Evolutionary conservation across 2,329 filamentous ascomycete species (phyloP), one percentile per base, ranked within the genome.

Genomic region (Colletotrichum graminicola): DNA sequence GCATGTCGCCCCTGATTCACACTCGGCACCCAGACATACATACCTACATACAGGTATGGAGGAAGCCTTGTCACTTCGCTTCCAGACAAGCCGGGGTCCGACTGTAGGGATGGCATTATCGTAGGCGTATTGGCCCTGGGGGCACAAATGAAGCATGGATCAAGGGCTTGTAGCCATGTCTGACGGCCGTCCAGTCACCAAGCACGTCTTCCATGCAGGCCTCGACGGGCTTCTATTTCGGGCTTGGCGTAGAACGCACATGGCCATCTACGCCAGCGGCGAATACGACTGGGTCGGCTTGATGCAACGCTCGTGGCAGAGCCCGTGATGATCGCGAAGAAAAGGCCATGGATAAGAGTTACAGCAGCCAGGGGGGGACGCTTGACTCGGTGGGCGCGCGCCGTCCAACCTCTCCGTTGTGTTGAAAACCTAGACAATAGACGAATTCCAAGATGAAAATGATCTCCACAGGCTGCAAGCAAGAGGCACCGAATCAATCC

Each of bases 401-500:
- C 12, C 4, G 45, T 23, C 11, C 4, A n/a, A n/a, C 8, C n/a
- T n/a, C 21, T 18, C 10, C 21, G 4, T 10, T 6, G 10, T 14
- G 1, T 14, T 49, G 11, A 2, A 23, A 47, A 11, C 21, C 14
- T 21, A 23, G 51, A 54, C 26, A 21, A 32, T 18, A 32, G 14
- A 14, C 45, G 45, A 26, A 26, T 16, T 12, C 6, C n/a, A 21
- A 43, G 41, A 1, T 21, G 18, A 6, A 43, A 6, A 43, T 43
- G 16, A 21, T 43, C 29, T 43, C 41, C 41, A 43, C 41, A 43
- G 16, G 41, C 41, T 21, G 7, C 16, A 21, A 21, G 7, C 16
- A 21, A 21, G 8, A 8, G 41, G 18, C 66, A 69, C 66, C 60
- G 66, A 69, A 65, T 36, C 52, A 66, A 57, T 54, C 66, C 36